Evolutionary conservation across 805 yeast genomes (phyloP), one percentile per base, ranked within the genome.

Genomic region (Candida yuanshanica): DNA sequence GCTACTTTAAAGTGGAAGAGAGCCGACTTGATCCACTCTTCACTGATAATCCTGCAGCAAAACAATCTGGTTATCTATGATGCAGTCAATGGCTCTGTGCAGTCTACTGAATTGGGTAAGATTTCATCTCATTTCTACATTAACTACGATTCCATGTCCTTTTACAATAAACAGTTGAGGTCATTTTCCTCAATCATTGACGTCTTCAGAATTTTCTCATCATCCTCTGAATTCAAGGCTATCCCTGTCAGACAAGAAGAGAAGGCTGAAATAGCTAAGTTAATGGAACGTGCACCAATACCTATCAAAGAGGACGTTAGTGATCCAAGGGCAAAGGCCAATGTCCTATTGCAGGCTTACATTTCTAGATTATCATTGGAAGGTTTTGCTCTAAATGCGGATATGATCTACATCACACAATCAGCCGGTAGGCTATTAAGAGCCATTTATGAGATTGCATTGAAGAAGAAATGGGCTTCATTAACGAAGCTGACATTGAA

Each of bases 391-490:
- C 63, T 95, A 45, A 79, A 83, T 73, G 79, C 96, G 0, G 99
- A 93, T 65, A 88, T 90, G 96, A 72, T 87, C 4, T 93, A 86
- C 57, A 78, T 93, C 32, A 84, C 93, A 0, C 98, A 93, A 60
- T 87, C 95, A 32, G 97, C 96, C 1, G 91, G 95, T 4, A 74
- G 99, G 56, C 62, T 93, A 29, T 68, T 90, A 42, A 66, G 97
- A 43, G 97, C 98, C 0, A 74, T 95, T 47, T 79, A 75, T 58
- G 96, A 91, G 55, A 76, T 93, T 25, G 75, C 85, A 9, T 50
- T 85, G 35, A 68, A 72, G 39, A 84, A 81, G 49, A 72, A 74
- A 10, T 89, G 95, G 95, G 72, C 96, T 0, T 57, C 67, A 17
- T 59, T 83, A 12, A 68, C 95, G 0, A 74, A 72, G 48, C 45